Percentiles rank a stretch among this genome's conserved stretches.
phyloP scores from a whole-genome alignment of 169 alveolate species.

The Plasmodium relictum region DNA sequence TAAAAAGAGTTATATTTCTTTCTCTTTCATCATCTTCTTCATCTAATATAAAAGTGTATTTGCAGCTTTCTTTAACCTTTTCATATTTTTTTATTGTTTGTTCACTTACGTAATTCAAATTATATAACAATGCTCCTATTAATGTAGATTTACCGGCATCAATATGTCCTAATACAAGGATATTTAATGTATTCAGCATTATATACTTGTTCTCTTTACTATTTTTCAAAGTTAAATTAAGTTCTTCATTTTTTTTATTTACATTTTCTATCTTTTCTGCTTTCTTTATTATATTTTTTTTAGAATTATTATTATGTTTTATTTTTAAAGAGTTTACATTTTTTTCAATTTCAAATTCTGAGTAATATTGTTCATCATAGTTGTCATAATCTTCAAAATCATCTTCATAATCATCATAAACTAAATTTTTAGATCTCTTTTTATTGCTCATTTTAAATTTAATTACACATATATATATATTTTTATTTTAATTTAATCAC shows the following conservation, averaged over 20 bases:
- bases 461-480: conserved; percentile 2
- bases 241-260: conserved; percentile 6
- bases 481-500: background rate
- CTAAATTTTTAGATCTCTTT: conserved; percentile 30
- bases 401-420: conserved; percentile 60
- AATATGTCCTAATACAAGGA: conserved; percentile 84
- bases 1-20: conserved; percentile 82
- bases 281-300: background rate
- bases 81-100: conserved; percentile 71
- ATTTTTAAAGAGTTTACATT: background rate
- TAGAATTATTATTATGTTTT: background rate
- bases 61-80: conserved; percentile 51
- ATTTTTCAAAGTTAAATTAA: conserved; percentile 13
- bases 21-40: conserved; percentile 86
- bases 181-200: conserved; percentile 78
- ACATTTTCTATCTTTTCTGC: background rate
- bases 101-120: conserved; percentile 62
- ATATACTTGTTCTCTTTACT: conserved; percentile 34
- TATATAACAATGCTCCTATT: conserved; percentile 78
- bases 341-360: conserved; percentile 30
- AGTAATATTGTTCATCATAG: conserved; percentile 63
- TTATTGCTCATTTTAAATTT: conserved; percentile 48
- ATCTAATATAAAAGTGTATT: conserved; percentile 82
- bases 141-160: conserved; percentile 88
- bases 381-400: conserved; percentile 60